Evolutionary conservation across 305 asterid genomes (phyloP).

Genomic region (Solanum hybrid): DNA sequence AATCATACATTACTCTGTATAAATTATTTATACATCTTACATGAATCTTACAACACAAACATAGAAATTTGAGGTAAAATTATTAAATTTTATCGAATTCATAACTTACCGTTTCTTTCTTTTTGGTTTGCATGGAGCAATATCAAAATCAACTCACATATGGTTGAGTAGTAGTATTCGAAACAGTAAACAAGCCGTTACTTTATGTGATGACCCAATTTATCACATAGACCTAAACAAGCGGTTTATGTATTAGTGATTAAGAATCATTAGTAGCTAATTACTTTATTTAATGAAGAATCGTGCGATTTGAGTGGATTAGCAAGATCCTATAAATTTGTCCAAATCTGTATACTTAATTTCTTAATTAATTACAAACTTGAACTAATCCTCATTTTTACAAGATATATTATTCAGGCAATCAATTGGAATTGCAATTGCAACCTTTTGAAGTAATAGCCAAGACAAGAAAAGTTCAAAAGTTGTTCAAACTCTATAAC

Average conservation of each 20-base stretch:
- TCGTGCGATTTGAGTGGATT: background rate
- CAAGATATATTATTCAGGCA: background rate
- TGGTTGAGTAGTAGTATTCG: background rate
- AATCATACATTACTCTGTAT: background rate
- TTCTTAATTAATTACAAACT: background rate
- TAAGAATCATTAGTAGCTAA: background rate
- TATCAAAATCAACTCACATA: background rate
- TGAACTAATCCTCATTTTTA: background rate
- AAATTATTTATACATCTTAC: background rate
- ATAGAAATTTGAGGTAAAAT: too few species aligned
- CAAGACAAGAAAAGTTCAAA: conserved; percentile 1
- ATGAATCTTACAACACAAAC: too few species aligned
- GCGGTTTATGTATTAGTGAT: background rate
- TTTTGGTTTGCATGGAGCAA: background rate
- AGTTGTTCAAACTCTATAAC: conserved; percentile 2
- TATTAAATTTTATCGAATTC: too few species aligned
- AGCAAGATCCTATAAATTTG: background rate
- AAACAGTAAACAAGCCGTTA: background rate
- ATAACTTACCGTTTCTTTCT: background rate
- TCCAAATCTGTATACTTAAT: background rate
- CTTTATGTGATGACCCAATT: background rate
- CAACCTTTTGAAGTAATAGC: background rate
- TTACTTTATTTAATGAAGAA: background rate
- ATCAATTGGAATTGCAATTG: background rate
- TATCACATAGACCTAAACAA: background rate